Evolutionary conservation across 208 protist genomes (phyloP).

Genomic region (Leishmania lainsoni): DNA sequence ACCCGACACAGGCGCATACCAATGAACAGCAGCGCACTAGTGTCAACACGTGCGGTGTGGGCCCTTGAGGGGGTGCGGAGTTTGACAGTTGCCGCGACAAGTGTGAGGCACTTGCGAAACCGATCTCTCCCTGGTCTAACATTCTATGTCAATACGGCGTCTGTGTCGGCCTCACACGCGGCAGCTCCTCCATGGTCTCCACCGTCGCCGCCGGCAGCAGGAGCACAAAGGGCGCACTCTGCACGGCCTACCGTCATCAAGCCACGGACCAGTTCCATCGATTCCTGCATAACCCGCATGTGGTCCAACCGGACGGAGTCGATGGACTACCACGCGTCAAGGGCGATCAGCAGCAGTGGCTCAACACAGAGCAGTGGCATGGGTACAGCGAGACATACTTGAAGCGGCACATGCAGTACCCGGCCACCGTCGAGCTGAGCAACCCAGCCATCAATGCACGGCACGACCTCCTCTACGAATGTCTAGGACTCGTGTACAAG

Average conservation of each 20-base stretch:
- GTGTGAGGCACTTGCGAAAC: background rate
- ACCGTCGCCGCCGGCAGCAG: background rate
- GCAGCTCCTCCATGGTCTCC: background rate
- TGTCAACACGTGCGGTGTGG: background rate
- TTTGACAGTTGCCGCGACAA: background rate
- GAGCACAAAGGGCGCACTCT: constrained; percentile 13
- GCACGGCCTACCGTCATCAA: constrained; percentile 43
- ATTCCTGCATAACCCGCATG: constrained; percentile 82
- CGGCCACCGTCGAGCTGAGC: constrained; percentile 71
- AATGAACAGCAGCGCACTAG: background rate
- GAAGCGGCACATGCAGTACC: constrained; percentile 83
- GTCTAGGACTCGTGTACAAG: constrained; percentile 66
- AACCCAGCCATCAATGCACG: constrained; percentile 61
- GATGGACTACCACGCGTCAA: constrained; percentile 77
- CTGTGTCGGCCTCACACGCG: background rate
- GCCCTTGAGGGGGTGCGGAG: background rate
- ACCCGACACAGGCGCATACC: background rate
- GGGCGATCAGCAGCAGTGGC: constrained; percentile 84
- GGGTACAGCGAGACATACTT: constrained; percentile 89
- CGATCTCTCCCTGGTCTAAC: background rate
- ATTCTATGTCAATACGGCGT: background rate
- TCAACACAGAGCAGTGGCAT: constrained; percentile 89
- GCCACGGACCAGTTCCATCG: constrained; percentile 85
- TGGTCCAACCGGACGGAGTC: constrained; percentile 84
- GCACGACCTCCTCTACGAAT: constrained; percentile 65